A percentile compares a stretch with the other conserved stretches of the same genome.
Conservation (phyloP, 345 rosid genomes). For the Eucalyptus albens region DNA sequence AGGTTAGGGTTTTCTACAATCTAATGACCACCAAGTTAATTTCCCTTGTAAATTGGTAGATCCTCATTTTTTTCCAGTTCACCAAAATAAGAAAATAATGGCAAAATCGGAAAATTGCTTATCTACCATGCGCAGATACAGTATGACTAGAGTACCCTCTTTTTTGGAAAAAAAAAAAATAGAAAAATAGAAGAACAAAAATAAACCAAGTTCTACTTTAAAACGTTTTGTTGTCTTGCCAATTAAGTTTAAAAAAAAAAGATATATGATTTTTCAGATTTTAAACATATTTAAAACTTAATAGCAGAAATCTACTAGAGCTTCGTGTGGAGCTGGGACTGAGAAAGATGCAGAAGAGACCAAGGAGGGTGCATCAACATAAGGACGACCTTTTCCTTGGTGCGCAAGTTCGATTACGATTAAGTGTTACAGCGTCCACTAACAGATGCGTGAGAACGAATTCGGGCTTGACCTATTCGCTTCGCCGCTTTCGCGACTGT, state of each 20-base stretch:
- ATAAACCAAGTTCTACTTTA: too few relatives aligned
- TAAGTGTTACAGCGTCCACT: neutral
- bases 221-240: neutral
- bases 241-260: neutral
- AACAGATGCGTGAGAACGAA: neutral
- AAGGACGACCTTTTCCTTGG: neutral
- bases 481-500: neutral
- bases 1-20: neutral
- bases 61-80: neutral
- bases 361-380: neutral
- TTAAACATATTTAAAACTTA: neutral
- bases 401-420: neutral
- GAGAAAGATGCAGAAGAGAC: neutral
- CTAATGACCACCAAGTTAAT: neutral
- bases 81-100: neutral
- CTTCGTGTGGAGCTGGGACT: neutral
- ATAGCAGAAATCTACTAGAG: neutral
- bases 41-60: neutral
- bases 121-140: neutral
- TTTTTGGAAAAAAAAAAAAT: fast-evolving
- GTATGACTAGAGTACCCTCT: neutral
- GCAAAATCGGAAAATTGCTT: neutral
- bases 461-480: neutral
- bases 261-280: neutral
- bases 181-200: too few relatives aligned